Percentiles rank a stretch among this genome's conserved stretches.
Evolutionary conservation across 768 basidiomycete species (phyloP).

Genomic region (Amanita molliuscula): DNA sequence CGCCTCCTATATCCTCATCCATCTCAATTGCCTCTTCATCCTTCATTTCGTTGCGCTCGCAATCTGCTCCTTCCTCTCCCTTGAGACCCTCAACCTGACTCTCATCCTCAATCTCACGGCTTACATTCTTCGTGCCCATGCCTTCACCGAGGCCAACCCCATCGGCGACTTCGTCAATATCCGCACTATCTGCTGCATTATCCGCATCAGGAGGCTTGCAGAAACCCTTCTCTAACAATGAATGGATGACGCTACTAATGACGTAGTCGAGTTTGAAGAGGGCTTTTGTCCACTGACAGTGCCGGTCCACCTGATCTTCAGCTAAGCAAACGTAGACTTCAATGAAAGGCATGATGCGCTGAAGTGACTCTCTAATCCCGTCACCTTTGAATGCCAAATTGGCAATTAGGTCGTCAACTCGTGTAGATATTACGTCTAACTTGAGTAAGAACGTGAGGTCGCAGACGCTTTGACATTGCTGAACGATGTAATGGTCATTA

Average conservation of each 20-base stretch:
- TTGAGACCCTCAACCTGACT: slow-evolving; percentile 91
- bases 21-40: slow-evolving; percentile 83
- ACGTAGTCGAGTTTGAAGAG: slow-evolving; percentile 81
- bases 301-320: slow-evolving; percentile 43
- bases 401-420: slow-evolving; percentile 28
- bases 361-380: slow-evolving; percentile 23
- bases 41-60: slow-evolving; percentile 33
- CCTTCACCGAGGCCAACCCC: slow-evolving; percentile 90
- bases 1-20: slow-evolving; percentile 82
- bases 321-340: slow-evolving; percentile 48
- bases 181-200: slow-evolving; percentile 39
- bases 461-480: slow-evolving; percentile 32
- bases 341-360: slow-evolving; percentile 67
- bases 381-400: slow-evolving; percentile 25
- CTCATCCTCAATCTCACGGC: slow-evolving; percentile 93
- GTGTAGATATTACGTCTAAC: slow-evolving; percentile 29
- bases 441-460: slow-evolving; percentile 40
- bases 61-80: slow-evolving; percentile 43
- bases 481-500: slow-evolving; percentile 42
- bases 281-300: slow-evolving; percentile 59
- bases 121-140: slow-evolving; percentile 75
- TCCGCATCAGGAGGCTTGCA: slow-evolving; percentile 77
- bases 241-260: slow-evolving; percentile 61
- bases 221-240: slow-evolving; percentile 80
- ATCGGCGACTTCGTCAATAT: slow-evolving; percentile 38